Conservation (phyloP, 495 filamentous ascomycete species). For the Talaromyces proteolyticus region DNA sequence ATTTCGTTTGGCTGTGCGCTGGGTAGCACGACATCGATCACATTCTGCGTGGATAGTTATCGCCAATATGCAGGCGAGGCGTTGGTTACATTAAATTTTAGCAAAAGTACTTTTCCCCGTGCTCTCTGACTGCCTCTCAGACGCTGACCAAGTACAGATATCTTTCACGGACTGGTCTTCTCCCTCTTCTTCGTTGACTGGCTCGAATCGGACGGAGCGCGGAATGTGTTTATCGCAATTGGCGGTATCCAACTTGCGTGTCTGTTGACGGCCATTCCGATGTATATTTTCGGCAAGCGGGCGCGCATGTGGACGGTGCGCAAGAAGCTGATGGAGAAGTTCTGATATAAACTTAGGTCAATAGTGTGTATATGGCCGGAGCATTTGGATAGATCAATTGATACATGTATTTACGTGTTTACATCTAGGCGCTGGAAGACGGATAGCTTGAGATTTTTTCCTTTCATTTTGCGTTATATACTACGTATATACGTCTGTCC, state of each 20-base stretch:
- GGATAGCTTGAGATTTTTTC: no score
- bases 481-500: background rate
- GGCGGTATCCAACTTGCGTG: constrained; percentile 82
- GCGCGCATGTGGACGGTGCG: constrained; percentile 95
- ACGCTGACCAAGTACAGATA: constrained; percentile 39
- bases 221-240: constrained; percentile 72
- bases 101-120: constrained; percentile 58
- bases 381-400: background rate
- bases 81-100: constrained; percentile 89
- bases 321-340: constrained; percentile 84
- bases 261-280: constrained; percentile 72
- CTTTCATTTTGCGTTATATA: background rate
- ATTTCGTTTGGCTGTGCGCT: constrained; percentile 92
- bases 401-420: no score
- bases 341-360: constrained; percentile 33
- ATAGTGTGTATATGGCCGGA: background rate
- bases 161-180: constrained; percentile 85
- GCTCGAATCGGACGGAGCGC: constrained; percentile 69
- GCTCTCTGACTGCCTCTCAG: background rate
- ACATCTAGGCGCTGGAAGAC: no score
- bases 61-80: constrained; percentile 93
- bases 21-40: constrained; percentile 90
- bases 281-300: constrained; percentile 95
- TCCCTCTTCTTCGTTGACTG: constrained; percentile 87
- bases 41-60: constrained; percentile 91